These are phyloP conservation scores for Chaetoceros tenuissimus DNA, from an alignment of 108 stramenopile genomes.

Conservation along the genomic window DNA sequence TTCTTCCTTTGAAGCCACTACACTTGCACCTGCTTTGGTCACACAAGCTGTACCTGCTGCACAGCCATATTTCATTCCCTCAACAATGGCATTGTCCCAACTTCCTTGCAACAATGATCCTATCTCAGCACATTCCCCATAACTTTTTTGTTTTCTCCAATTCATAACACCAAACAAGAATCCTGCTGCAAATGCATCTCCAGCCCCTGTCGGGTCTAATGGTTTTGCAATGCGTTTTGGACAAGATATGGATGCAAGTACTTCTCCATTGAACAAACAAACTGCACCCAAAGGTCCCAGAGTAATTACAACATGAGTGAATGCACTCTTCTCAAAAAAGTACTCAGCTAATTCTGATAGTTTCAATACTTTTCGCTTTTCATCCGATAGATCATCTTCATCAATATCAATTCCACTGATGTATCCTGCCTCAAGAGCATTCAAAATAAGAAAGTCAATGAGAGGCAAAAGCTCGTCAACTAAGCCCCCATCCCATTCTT, in stretches of 20 bases:
- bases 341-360: conserved; percentile 25
- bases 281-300: conserved; percentile 48
- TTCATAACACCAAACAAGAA: conserved; percentile 51
- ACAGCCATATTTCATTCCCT: conserved; percentile 51
- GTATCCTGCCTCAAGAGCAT: conserved; percentile 50
- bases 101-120: conserved; percentile 2
- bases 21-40: conserved; percentile 52
- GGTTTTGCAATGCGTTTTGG: conserved; percentile 12
- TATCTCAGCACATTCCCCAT: conserved; percentile 1
- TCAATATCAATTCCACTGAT: conserved; percentile 16
- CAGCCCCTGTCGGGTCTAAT: conserved; percentile 74
- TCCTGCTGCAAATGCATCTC: conserved; percentile 74
- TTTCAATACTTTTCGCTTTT: background rate
- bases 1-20: conserved; percentile 22
- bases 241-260: conserved; percentile 25
- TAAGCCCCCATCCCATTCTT: conserved; percentile 64
- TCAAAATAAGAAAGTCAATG: conserved; percentile 66
- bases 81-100: conserved; percentile 28
- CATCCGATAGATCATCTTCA: background rate
- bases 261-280: conserved; percentile 29
- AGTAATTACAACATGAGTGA: conserved; percentile 50
- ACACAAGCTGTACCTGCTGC: conserved; percentile 50
- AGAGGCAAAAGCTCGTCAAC: conserved; percentile 32
- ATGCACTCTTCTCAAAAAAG: conserved; percentile 19
- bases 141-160: background rate